Evolutionary conservation across 2,329 filamentous ascomycete genomes (phyloP).

Genomic region (Furcasterigmium sp.): DNA sequence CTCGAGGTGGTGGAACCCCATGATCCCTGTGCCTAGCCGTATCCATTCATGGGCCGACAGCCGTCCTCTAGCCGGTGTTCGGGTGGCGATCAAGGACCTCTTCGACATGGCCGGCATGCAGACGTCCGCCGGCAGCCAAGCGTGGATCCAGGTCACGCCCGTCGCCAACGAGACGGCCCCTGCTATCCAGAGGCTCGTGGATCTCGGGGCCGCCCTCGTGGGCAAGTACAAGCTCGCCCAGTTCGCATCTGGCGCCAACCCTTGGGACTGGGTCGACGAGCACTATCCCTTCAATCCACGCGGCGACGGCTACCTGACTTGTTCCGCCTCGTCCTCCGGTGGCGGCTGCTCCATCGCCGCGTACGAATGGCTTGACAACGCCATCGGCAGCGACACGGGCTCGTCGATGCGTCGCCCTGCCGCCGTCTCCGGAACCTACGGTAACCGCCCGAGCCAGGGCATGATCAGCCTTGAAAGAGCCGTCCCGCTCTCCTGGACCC

Average conservation of each 20-base stretch:
- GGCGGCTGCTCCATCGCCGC: conserved; percentile 18
- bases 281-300: conserved; percentile 37
- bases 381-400: conserved; percentile 16
- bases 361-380: conserved; percentile 21
- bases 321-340: conserved; percentile 19
- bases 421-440: conserved; percentile 19
- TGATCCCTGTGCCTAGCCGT: conserved; percentile 30
- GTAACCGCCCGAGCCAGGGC: conserved; percentile 20
- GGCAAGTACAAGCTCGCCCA: conserved; percentile 48
- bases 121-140: conserved; percentile 51
- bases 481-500: conserved; percentile 16
- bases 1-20: background rate
- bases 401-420: conserved; percentile 19
- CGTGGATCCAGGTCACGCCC: conserved; percentile 50
- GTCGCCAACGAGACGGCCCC: conserved; percentile 38
- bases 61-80: conserved; percentile 29
- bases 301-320: conserved; percentile 38
- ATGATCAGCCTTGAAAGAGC: conserved; percentile 16
- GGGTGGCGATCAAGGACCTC: conserved; percentile 28
- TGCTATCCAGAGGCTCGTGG: conserved; percentile 49
- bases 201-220: conserved; percentile 52
- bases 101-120: conserved; percentile 40
- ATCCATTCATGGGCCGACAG: conserved; percentile 24
- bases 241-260: conserved; percentile 31
- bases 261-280: conserved; percentile 39